Evolutionary conservation across 2,329 filamentous ascomycete genomes (phyloP), one percentile per base, ranked within the genome.

Genomic region (Aspergillus persii): DNA sequence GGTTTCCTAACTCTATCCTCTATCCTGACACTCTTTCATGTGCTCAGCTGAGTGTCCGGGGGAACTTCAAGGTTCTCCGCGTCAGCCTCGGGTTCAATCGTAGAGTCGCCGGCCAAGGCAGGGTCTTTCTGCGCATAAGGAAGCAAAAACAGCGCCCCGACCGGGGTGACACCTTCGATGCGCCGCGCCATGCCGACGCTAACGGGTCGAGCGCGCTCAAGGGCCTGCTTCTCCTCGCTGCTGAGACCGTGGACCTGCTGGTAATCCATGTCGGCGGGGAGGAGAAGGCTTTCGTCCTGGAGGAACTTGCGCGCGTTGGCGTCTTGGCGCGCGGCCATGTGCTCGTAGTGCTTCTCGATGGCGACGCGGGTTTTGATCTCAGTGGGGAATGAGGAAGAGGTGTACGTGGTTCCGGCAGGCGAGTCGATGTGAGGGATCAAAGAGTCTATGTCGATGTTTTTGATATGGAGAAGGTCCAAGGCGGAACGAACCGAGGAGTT

Each of bases 151-250:
- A 81, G 65, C 6, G 77, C 77, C 33, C 79, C 79, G 12, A 73
- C 71, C 12, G 79, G 79, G 11, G 79, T 81, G 23, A 83, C 82
- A 2, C 94, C 94, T 75, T 99, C 95, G 9, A 97, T 86, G 12
- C 95, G 81, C 52, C 92, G 83, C 33, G 94, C 94, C 82, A 97
- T 95, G 0, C 91, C 94, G 26, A 99, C 81, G 61, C 86, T 96
- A 76, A 96, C 91, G 0, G 95, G 95, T 54, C 86, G 80, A 1
- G 91, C 89, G 2, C 81, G 79, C 59, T 84, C 83, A 39, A 99
- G 80, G 3, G 89, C 83, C 30, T 86, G 82, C 74, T 85, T 88
- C 79, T 98, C 95, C 59, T 91, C 92, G 41, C 86, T 84, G 57
- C 90, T 92, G 54, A 99, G 79, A 0, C 92, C 92, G 36, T 83